Conservation (phyloP, 2,329 filamentous ascomycete genomes). For the Hansfordia pulvinata region DNA sequence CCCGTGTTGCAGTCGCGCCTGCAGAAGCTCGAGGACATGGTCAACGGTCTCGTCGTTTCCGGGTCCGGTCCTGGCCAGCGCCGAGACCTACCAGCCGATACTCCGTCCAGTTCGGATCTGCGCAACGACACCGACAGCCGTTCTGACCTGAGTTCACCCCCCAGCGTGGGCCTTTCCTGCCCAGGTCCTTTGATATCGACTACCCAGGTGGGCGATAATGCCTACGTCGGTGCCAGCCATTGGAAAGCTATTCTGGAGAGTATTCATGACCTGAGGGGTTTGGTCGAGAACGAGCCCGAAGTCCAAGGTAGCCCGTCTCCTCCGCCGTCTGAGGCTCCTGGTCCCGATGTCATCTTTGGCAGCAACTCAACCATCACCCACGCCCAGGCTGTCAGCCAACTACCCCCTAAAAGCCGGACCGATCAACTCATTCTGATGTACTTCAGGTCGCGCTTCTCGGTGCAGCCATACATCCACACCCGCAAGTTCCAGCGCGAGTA, state of each 20-base stretch:
- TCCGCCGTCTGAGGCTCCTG: conserved; percentile 9
- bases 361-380: conserved; percentile 14
- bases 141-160: conserved; percentile 15
- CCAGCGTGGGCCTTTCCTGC: conserved; percentile 5
- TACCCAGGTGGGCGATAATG: conserved; percentile 10
- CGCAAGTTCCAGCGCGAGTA: conserved; percentile 33
- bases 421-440: conserved; percentile 20
- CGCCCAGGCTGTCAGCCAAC: conserved; percentile 16
- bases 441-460: conserved; percentile 18
- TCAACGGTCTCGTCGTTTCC: conserved; percentile 15
- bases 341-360: conserved; percentile 16
- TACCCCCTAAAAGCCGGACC: conserved; percentile 15
- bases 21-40: conserved; percentile 21
- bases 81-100: conserved; percentile 11
- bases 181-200: conserved; percentile 4
- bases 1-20: conserved; percentile 20
- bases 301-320: conserved; percentile 12
- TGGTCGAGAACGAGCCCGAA: conserved; percentile 15
- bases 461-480: conserved; percentile 20
- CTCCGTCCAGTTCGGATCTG: conserved; percentile 15
- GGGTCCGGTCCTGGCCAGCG: conserved; percentile 1
- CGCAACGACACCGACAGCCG: conserved; percentile 12
- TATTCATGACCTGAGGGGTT: conserved; percentile 20
- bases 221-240: conserved; percentile 20
- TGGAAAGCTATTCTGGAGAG: conserved; percentile 21